Conservation (phyloP, 106 monocot species). For the Dendrobium catenatum region DNA sequence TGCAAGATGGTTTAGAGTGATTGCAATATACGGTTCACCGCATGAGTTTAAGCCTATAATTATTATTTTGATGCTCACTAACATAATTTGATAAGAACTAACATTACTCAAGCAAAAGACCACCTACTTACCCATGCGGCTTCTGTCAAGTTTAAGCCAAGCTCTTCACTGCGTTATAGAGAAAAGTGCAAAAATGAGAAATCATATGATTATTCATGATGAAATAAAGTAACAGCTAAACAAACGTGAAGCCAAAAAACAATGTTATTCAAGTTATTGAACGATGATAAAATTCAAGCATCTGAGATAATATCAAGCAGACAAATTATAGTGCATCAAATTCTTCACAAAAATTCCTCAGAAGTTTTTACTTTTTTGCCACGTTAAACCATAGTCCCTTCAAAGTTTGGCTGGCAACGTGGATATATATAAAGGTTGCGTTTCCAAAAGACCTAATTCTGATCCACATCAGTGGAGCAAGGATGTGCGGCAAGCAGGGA, state of each 20-base stretch:
- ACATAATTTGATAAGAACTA: too few species aligned
- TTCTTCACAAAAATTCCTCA: neutral
- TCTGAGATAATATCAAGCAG: neutral
- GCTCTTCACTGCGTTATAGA: constrained; percentile 75
- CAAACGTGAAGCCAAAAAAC: neutral
- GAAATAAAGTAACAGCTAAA: neutral
- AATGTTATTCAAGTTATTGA: neutral
- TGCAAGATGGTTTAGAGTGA: too few species aligned
- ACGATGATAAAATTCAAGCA: neutral
- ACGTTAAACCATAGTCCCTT: neutral
- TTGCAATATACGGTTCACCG: too few species aligned
- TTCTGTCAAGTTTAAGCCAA: constrained; percentile 90
- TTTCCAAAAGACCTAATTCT: neutral
- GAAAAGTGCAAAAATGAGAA: constrained; percentile 3
- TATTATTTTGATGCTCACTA: too few species aligned
- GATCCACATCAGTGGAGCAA: neutral
- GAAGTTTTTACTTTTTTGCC: neutral
- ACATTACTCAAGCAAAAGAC: neutral
- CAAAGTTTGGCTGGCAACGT: neutral
- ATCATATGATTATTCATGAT: neutral
- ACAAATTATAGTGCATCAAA: neutral
- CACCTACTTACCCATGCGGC: constrained; percentile 84
- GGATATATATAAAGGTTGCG: neutral
- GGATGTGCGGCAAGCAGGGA: neutral
- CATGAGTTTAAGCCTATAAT: too few species aligned